phyloP scores from a whole-genome alignment of 306 rosid species.

The Cucurbita ficifolia region DNA sequence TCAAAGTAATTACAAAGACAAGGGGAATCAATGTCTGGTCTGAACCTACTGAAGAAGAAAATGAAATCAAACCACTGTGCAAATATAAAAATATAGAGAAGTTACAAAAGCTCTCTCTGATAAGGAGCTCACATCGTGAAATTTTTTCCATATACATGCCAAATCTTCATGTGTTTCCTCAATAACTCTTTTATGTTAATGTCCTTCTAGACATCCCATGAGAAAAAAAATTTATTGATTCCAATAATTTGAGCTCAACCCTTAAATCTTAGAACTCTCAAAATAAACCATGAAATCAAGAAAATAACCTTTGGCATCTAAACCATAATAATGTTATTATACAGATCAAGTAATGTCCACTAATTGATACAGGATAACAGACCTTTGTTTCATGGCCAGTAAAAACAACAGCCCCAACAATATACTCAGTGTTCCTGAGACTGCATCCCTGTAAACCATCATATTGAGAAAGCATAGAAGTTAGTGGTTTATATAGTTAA shows the following conservation, averaged over 20 bases:
- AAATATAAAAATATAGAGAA: not conserved
- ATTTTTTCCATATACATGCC: not conserved
- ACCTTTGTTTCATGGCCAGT: constrained; percentile 99
- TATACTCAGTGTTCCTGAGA: constrained; percentile 87
- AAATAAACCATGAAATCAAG: not conserved
- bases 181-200: not conserved
- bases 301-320: not conserved
- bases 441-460: constrained; percentile 75
- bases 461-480: constrained; percentile 4
- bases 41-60: not conserved
- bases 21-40: not conserved
- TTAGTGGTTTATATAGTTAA: constrained; percentile 7
- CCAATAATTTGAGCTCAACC: not conserved
- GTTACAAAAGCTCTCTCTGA: not conserved
- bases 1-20: not conserved
- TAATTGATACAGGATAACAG: constrained; percentile 11
- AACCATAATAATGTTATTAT: not conserved
- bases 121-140: not conserved
- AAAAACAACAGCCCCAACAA: constrained; percentile 83
- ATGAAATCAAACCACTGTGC: not conserved
- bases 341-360: not conserved
- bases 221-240: not conserved
- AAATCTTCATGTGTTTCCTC: not conserved
- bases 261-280: not conserved
- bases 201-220: not conserved